Evolutionary conservation across 106 monocot genomes (phyloP).

Genomic region (Agapanthus africanus): DNA sequence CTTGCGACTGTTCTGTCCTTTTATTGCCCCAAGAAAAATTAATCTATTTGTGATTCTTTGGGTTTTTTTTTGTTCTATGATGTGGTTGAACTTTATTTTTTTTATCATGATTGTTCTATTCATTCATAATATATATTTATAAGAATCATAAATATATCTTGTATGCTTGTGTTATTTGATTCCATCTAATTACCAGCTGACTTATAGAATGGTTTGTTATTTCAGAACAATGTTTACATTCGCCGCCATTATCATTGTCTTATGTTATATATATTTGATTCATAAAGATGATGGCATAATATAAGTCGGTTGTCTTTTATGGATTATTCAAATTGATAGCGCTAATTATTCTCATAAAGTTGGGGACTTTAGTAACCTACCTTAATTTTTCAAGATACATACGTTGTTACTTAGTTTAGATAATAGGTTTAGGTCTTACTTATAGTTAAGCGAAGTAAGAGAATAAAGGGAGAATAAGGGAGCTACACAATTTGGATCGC

Average conservation of each 20-base stretch:
- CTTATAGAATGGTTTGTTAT: not conserved
- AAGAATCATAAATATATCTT: not conserved
- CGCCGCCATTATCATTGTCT: not conserved
- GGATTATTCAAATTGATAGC: not conserved
- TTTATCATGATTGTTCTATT: not conserved
- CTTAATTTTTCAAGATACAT: no score
- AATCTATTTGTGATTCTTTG: no score
- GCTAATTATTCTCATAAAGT: not conserved
- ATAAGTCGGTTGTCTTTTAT: no score
- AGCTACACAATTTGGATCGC: not conserved
- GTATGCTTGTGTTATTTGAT: not conserved
- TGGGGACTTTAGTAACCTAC: not conserved
- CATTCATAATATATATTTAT: not conserved
- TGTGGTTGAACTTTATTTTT: not conserved
- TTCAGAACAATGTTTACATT: not conserved
- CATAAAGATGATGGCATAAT: not conserved
- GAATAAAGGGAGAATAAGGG: not conserved
- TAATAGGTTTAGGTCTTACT: not conserved
- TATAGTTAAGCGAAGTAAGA: not conserved
- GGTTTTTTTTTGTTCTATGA: not conserved
- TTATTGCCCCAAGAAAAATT: no score
- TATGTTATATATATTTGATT: not conserved
- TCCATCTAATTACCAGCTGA: not conserved
- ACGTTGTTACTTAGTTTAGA: not conserved
- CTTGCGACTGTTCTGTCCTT: no score